Conservation (phyloP, 805 yeast species). For the Saturnispora zaruensis region DNA sequence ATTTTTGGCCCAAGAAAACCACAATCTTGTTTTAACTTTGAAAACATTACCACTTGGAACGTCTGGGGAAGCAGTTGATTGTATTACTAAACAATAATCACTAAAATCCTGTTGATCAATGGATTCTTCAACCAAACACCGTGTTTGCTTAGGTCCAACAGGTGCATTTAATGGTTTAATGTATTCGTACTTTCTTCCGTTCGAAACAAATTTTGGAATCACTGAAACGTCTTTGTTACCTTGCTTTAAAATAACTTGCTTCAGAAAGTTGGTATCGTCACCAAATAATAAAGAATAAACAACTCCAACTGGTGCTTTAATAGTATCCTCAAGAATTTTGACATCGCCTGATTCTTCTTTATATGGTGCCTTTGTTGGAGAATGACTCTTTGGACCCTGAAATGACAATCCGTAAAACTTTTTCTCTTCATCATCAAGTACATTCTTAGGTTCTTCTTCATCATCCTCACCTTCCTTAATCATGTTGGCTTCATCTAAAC, state of each 20-base stretch:
- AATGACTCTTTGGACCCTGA: constrained; percentile 32
- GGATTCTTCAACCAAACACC: constrained; percentile 53
- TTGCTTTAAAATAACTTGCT: constrained; percentile 43
- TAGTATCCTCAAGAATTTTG: constrained; percentile 41
- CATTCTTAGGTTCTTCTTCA: constrained; percentile 2
- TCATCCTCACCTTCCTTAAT: constrained; percentile 23
- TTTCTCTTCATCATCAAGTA: constrained; percentile 18
- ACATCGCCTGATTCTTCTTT: constrained; percentile 41
- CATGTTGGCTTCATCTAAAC: constrained; percentile 28
- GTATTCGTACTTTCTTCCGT: constrained; percentile 44
- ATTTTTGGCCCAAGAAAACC: constrained; percentile 54
- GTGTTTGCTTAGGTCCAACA: constrained; percentile 72
- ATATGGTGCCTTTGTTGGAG: constrained; percentile 34
- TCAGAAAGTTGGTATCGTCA: constrained; percentile 38
- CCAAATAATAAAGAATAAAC: constrained; percentile 58
- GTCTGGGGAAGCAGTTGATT: constrained; percentile 63
- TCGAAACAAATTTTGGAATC: constrained; percentile 31
- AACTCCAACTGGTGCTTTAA: constrained; percentile 56
- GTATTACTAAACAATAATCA: constrained; percentile 40
- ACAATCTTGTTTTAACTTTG: constrained; percentile 48
- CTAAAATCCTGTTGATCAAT: constrained; percentile 45
- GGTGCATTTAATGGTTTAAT: constrained; percentile 57
- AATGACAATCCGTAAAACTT: constrained; percentile 32
- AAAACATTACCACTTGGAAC: constrained; percentile 75
- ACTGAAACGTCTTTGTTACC: constrained; percentile 54